Evolutionary conservation across 108 stramenopile genomes (phyloP).

Genomic region (Chaetoceros tenuissimus): DNA sequence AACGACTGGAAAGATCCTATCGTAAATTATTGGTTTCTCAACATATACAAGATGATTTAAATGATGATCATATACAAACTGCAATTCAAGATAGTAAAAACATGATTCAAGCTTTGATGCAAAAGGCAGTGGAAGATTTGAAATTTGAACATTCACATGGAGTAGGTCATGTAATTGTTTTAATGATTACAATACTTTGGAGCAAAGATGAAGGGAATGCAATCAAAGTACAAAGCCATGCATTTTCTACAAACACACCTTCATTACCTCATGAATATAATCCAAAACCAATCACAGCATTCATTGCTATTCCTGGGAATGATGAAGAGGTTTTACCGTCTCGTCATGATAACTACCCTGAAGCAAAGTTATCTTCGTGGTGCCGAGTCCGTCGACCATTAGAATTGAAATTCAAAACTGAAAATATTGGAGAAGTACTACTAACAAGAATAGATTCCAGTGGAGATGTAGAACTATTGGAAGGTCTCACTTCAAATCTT

Average conservation of each 20-base stretch:
- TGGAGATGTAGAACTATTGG: slow-evolving; percentile 45
- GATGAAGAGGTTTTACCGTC: slow-evolving; percentile 9
- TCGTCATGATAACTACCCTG: slow-evolving; percentile 30
- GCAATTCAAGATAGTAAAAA: slow-evolving; percentile 1
- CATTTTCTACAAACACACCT: slow-evolving; percentile 6
- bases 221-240: slow-evolving; percentile 22
- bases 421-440: slow-evolving; percentile 33
- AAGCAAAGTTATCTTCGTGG: slow-evolving; percentile 73
- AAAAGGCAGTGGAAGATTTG: neutral
- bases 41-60: neutral
- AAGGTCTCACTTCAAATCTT: slow-evolving; percentile 71
- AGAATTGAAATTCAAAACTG: slow-evolving; percentile 43
- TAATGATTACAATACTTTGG: slow-evolving; percentile 13
- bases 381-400: slow-evolving; percentile 49
- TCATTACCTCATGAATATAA: slow-evolving; percentile 2
- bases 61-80: neutral
- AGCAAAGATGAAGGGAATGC: neutral
- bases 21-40: slow-evolving; percentile 6
- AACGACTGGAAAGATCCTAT: slow-evolving; percentile 41
- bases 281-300: slow-evolving; percentile 27
- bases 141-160: slow-evolving; percentile 5
- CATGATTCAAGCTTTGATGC: slow-evolving; percentile 1
- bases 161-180: neutral
- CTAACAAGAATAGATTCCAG: slow-evolving; percentile 20
- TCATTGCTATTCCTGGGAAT: slow-evolving; percentile 15